phyloP scores from a whole-genome alignment of 306 rosid species.

The Pueraria montana region DNA sequence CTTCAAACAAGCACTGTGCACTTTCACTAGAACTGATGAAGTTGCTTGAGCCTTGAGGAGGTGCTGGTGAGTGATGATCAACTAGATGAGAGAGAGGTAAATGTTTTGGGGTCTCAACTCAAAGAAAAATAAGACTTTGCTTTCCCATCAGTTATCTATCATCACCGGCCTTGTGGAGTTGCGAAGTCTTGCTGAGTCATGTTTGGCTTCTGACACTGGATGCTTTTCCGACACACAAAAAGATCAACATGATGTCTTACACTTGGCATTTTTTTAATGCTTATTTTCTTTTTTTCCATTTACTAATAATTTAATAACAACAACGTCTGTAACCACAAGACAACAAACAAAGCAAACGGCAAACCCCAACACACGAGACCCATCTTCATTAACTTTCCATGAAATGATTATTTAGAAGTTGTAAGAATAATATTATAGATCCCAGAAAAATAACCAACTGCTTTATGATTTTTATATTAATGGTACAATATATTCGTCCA shows the following conservation, averaged over 20 bases:
- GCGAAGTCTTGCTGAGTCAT: slow-evolving; percentile 54
- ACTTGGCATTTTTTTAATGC: slow-evolving; percentile 45
- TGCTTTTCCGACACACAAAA: slow-evolving; percentile 69
- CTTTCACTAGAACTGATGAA: slow-evolving; percentile 13
- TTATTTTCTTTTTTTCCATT: background rate
- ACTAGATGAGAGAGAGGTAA: background rate
- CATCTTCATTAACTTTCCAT: background rate
- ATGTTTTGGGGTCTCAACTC: slow-evolving; percentile 5
- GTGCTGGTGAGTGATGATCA: background rate
- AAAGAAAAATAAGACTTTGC: slow-evolving; percentile 13
- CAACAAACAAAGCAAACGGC: slow-evolving; percentile 5
- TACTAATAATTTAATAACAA: slow-evolving; percentile 14
- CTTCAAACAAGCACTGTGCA: slow-evolving; percentile 33
- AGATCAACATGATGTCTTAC: slow-evolving; percentile 51
- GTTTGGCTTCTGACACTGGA: slow-evolving; percentile 54
- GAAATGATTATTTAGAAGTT: slow-evolving; percentile 27
- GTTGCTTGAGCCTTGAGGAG: slow-evolving; percentile 38
- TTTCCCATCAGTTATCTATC: background rate
- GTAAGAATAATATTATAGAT: background rate
- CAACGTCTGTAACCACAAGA: slow-evolving; percentile 15
- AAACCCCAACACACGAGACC: background rate
- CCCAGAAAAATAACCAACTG: slow-evolving; percentile 22
- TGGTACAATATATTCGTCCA: background rate
- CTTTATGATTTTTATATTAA: slow-evolving; percentile 9
- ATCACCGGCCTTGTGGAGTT: slow-evolving; percentile 41